phyloP scores from a whole-genome alignment of 169 alveolate species.

The Plasmodium knowlesi region DNA sequence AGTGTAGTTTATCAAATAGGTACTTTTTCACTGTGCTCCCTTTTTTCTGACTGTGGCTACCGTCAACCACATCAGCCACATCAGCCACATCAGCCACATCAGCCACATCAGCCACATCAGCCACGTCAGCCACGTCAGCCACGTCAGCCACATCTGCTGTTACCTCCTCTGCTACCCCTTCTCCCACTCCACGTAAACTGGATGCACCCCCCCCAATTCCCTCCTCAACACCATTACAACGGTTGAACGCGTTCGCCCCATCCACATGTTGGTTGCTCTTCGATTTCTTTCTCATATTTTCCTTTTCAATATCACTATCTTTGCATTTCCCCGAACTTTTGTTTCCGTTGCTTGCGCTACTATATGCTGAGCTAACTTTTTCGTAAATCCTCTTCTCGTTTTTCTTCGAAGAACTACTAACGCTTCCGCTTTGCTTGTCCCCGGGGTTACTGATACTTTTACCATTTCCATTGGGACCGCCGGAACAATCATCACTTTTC shows the following conservation, averaged over 20 bases:
- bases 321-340: conserved; percentile 5
- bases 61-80: neutral
- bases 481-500: neutral
- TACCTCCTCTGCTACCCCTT: neutral
- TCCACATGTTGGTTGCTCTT: conserved; percentile 18
- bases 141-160: neutral
- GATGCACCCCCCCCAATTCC: neutral
- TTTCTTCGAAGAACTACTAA: neutral
- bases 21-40: conserved; percentile 43
- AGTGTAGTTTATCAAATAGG: conserved; percentile 25
- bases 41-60: neutral
- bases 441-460: neutral
- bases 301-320: conserved; percentile 29
- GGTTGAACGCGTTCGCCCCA: neutral
- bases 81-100: neutral
- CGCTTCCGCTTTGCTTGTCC: neutral
- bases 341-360: conserved; percentile 21
- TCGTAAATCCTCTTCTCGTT: conserved; percentile 58
- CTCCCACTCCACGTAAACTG: neutral
- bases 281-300: conserved; percentile 21
- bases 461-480: neutral
- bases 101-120: neutral
- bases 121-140: neutral
- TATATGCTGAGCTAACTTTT: conserved; percentile 16
- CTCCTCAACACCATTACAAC: neutral